These are phyloP conservation scores for Neonectria hederae DNA, from an alignment of 2,329 filamentous ascomycete species.

Conservation along the genomic window DNA sequence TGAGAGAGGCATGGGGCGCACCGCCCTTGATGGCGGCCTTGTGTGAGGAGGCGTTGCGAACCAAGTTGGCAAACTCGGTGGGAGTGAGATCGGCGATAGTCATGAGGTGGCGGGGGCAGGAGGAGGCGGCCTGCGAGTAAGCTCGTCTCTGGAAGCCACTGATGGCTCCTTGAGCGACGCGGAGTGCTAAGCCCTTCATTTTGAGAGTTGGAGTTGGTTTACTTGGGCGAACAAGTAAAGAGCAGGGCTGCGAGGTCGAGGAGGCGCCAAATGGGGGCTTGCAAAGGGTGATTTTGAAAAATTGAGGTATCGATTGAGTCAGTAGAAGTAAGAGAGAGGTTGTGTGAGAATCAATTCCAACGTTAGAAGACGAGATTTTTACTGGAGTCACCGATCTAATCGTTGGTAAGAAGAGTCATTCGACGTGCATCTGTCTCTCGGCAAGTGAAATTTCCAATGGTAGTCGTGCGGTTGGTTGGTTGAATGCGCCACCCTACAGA, in stretches of 20 bases:
- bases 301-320: background rate
- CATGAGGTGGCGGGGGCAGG: slow-evolving; percentile 81
- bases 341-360: background rate
- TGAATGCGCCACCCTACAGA: slow-evolving; percentile 1
- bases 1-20: slow-evolving; percentile 62
- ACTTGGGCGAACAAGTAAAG: background rate
- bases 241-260: background rate
- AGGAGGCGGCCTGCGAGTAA: slow-evolving; percentile 52
- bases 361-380: background rate
- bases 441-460: slow-evolving; percentile 36
- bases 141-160: slow-evolving; percentile 53
- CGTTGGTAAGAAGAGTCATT: slow-evolving; percentile 13
- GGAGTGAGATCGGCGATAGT: slow-evolving; percentile 88
- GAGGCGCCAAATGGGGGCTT: background rate
- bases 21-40: slow-evolving; percentile 82
- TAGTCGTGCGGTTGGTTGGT: slow-evolving; percentile 27
- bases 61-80: slow-evolving; percentile 80
- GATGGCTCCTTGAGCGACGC: slow-evolving; percentile 47
- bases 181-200: slow-evolving; percentile 49
- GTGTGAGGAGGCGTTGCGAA: slow-evolving; percentile 81
- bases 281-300: background rate
- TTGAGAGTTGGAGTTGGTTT: slow-evolving; percentile 17
- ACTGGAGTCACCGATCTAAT: slow-evolving; percentile 4
- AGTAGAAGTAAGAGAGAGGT: background rate
- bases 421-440: slow-evolving; percentile 20